Percentiles rank a stretch among this genome's conserved stretches.
Evolutionary conservation across 2,329 filamentous ascomycete species (phyloP).

Genomic region (Dendrostoma leiphaemia): DNA sequence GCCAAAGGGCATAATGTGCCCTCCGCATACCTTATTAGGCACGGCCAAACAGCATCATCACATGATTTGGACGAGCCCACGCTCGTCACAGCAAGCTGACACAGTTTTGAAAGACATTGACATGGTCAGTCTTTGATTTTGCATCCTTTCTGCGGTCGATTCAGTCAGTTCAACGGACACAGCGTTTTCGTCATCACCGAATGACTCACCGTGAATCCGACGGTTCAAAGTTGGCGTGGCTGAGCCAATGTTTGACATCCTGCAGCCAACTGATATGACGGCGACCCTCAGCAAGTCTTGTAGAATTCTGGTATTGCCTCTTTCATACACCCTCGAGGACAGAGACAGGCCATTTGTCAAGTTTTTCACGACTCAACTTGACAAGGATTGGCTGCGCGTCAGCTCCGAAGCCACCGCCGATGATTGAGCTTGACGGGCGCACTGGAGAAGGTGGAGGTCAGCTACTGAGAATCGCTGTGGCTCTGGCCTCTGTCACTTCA

Average conservation of each 20-base stretch:
- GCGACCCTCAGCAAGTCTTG: neutral
- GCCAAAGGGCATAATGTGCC: too few species aligned
- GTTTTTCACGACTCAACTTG: neutral
- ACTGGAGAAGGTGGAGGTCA: slow-evolving; percentile 64
- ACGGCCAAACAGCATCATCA: too few species aligned
- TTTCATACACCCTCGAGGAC: too few species aligned
- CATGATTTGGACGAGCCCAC: too few species aligned
- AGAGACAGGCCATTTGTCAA: neutral
- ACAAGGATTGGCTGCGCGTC: neutral
- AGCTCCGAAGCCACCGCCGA: slow-evolving; percentile 24
- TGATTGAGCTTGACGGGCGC: slow-evolving; percentile 52
- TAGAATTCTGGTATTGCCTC: too few species aligned
- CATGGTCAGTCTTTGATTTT: too few species aligned
- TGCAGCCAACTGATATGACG: neutral
- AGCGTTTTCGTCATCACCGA: neutral
- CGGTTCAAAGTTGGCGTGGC: neutral
- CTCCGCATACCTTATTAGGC: too few species aligned
- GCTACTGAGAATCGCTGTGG: slow-evolving; percentile 54
- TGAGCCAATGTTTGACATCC: neutral
- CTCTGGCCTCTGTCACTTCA: slow-evolving; percentile 53
- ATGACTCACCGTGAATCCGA: neutral
- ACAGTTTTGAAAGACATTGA: too few species aligned
- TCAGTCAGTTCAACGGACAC: too few species aligned
- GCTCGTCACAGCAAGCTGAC: too few species aligned
- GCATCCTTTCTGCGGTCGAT: too few species aligned